Evolutionary conservation across 306 rosid species (phyloP), one percentile per base, ranked within the genome.

Genomic region (Lupinus albus): DNA sequence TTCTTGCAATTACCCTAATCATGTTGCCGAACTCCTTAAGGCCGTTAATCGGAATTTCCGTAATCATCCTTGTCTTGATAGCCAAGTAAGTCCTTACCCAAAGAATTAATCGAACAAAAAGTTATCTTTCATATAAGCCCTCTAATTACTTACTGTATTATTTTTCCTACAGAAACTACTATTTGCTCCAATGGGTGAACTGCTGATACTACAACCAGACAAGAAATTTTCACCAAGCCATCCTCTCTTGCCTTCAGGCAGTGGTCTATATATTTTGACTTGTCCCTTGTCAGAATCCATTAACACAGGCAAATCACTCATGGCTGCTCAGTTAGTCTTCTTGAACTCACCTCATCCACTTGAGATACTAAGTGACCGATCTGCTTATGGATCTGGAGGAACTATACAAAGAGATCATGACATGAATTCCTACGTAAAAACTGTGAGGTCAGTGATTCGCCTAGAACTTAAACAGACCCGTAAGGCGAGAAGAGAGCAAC

Each of bases 291-390:
- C 79, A 5, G 82, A 82, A 16, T 49, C 62, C 61, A 33, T 42
- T 8, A 79, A 71, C 41, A 63, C 70, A 32, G 80, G 74, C 67
- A 87, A 76, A 79, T 78, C 64, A 61, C 83, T 87, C 21, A 80
- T 28, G 7, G 82, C 74, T 28, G 96, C 93, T 4, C 70, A 80
- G 28, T 54, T 70, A 60, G 65, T 61, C 13, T 89, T 89, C 77
- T 65, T 89, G 20, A 89, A 85, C 83, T 74, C 96, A 4, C 93
- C 96, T 0, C 96, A 89, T 71, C 96, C 96, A 15, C 89, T 89
- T 4, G 93, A 89, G 61, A 85, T 85, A 51, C 59, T 89, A 48
- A 79, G 89, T 11, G 89, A 89, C 15, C 76, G 89, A 30, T 82
- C 92, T 6, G 85, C 97, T 1, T 90, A 90, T 66, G 97, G 97